Conservation (phyloP, 257 asterid species). For the Capsicum baccatum region DNA sequence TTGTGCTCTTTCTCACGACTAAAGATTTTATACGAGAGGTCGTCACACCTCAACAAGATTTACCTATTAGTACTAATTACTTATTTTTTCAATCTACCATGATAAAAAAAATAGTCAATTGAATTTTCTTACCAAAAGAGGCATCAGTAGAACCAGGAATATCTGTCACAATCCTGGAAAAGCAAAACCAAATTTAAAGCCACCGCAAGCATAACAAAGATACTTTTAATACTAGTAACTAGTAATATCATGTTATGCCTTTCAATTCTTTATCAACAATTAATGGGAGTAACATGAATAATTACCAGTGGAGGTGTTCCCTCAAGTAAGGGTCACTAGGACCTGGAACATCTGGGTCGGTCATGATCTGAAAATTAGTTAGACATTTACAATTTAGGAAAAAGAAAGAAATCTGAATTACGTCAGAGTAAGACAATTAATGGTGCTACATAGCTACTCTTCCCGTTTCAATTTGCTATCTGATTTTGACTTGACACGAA, state of each 20-base stretch:
- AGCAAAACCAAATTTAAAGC: background rate
- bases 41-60: too few relatives aligned
- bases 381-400: background rate
- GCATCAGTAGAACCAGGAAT: conserved; percentile 92
- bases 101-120: background rate
- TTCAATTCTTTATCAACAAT: background rate
- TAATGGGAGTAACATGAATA: too few relatives aligned
- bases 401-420: background rate
- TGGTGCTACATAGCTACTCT: too few relatives aligned
- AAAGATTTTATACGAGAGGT: too few relatives aligned
- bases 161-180: conserved; percentile 79
- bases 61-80: too few relatives aligned
- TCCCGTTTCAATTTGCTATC: too few relatives aligned
- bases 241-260: background rate
- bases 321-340: conserved; percentile 90
- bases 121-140: conserved; percentile 62
- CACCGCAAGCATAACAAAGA: background rate
- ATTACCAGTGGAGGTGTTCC: conserved; percentile 88
- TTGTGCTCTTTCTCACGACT: background rate
- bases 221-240: background rate
- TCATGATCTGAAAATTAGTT: conserved; percentile 59
- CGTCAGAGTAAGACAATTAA: background rate
- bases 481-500: too few relatives aligned
- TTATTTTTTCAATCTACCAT: background rate
- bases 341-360: conserved; percentile 90